Evolutionary conservation across 2,329 filamentous ascomycete species (phyloP), one percentile per base, ranked within the genome.

Genomic region (Claviceps sp.): DNA sequence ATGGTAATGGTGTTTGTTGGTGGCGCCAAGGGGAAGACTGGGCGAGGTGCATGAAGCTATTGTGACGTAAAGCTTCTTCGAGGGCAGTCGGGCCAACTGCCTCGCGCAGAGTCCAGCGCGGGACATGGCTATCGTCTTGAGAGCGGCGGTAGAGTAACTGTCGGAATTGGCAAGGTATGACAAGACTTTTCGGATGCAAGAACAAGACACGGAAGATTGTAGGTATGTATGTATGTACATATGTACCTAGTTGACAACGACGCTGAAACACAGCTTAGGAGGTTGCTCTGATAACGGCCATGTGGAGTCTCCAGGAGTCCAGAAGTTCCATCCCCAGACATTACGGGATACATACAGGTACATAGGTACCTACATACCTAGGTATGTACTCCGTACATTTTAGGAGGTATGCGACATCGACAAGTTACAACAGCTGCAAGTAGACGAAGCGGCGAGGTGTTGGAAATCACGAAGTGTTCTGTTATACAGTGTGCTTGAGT

Each of bases 91-190:
- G 36, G 20, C 45, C 17, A 48, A 37, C 13, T 20, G 52, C 34
- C 45, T 38, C 36, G 49, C 42, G 34, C 49, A 45, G 11, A 53
- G n/a, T 5, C 20, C 45, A 14, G 46, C 40, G 40, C 45, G 52
- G 36, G 45, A 53, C 52, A 53, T 53, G 29, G 45, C 20, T 26
- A 14, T 34, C 4, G 39, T 17, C n/a, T 5, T n/a, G 37, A 39
- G 37, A 17, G 39, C 39, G 17, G 8, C 16, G 39, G 9, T 34
- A 11, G 9, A 11, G 9, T 34, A 34, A 29, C 17, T 11, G 8
- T 43, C n/a, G 40, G 20, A 23, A 11, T 23, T 22, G 4, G 11
- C 13, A 17, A 14, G 1, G 23, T 26, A 26, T 9, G 17, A 42
- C 17, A 43, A 29, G 8, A 6, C 3, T 26, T 6, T n/a, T n/a